Conservation (phyloP, 768 basidiomycete species). For the Saitozyma sp. region DNA sequence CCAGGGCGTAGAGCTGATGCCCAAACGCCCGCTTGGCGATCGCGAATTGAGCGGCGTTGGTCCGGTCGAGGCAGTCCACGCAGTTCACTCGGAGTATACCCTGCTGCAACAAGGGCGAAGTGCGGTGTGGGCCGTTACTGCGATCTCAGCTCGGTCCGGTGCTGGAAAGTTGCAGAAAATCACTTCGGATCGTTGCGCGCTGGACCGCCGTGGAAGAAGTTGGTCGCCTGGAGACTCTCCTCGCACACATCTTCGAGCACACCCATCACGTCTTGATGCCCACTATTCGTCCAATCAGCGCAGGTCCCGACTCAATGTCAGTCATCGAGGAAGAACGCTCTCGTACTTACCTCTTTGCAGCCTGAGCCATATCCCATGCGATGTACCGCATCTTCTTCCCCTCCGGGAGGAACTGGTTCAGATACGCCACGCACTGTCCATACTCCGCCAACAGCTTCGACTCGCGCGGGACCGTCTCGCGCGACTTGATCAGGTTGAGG, state of each 20-base stretch:
- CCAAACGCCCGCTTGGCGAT: constrained; percentile 93
- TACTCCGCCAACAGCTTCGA: constrained; percentile 88
- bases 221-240: constrained; percentile 83
- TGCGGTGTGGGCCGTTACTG: constrained; percentile 19
- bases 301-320: neutral
- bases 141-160: constrained; percentile 14
- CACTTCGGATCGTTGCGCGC: constrained; percentile 44
- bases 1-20: constrained; percentile 92
- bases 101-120: constrained; percentile 70
- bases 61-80: constrained; percentile 94
- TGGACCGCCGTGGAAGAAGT: constrained; percentile 92
- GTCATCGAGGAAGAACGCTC: neutral
- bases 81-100: constrained; percentile 94
- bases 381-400: constrained; percentile 85
- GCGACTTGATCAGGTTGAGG: constrained; percentile 83
- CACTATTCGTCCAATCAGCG: constrained; percentile 58
- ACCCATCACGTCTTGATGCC: constrained; percentile 92
- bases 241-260: constrained; percentile 93
- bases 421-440: constrained; percentile 82
- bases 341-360: constrained; percentile 79
- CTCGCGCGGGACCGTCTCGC: constrained; percentile 61
- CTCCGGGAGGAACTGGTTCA: constrained; percentile 90
- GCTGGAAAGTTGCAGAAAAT: neutral
- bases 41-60: constrained; percentile 94
- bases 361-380: constrained; percentile 94